Evolutionary conservation across 2,329 filamentous ascomycete species (phyloP).

Genomic region (Pseudocercospora fuligena): DNA sequence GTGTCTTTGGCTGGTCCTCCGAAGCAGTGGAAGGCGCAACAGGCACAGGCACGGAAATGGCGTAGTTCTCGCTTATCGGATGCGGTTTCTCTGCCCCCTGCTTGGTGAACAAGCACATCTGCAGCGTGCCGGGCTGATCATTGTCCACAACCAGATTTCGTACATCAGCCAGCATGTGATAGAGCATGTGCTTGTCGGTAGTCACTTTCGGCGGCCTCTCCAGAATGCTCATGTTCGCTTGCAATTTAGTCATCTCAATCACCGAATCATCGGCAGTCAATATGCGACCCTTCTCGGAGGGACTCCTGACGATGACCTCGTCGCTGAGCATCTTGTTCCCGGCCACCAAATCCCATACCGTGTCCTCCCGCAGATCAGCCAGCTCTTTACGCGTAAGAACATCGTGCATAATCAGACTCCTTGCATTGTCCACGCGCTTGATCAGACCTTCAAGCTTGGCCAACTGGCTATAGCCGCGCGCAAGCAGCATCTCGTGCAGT

Average conservation of each 20-base stretch:
- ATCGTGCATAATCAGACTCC: conserved; percentile 90
- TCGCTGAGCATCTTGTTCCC: conserved; percentile 94
- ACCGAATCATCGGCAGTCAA: conserved; percentile 92
- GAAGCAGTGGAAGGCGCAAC: conserved; percentile 70
- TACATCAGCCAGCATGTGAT: conserved; percentile 83
- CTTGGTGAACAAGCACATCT: conserved; percentile 78
- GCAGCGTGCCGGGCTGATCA: conserved; percentile 74
- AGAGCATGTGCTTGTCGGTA: conserved; percentile 72
- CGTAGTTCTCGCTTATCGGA: conserved; percentile 81
- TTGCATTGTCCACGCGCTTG: conserved; percentile 78
- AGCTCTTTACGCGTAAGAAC: conserved; percentile 89
- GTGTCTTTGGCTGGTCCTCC: conserved; percentile 74
- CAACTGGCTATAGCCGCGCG: conserved; percentile 77
- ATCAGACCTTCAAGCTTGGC: conserved; percentile 83
- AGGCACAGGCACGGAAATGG: conserved; percentile 75
- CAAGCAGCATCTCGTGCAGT: conserved; percentile 86
- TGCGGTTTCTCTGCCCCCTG: conserved; percentile 65
- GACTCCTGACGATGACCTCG: conserved; percentile 93
- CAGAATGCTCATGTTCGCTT: conserved; percentile 94
- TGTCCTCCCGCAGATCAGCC: conserved; percentile 78
- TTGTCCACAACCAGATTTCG: conserved; percentile 79
- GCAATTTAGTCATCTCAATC: conserved; percentile 85
- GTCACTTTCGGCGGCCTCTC: conserved; percentile 75
- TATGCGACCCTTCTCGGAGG: conserved; percentile 78
- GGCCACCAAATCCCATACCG: conserved; percentile 91